Evolutionary conservation across 768 basidiomycete species (phyloP).

Genomic region (Hygrophorus pudorinus): DNA sequence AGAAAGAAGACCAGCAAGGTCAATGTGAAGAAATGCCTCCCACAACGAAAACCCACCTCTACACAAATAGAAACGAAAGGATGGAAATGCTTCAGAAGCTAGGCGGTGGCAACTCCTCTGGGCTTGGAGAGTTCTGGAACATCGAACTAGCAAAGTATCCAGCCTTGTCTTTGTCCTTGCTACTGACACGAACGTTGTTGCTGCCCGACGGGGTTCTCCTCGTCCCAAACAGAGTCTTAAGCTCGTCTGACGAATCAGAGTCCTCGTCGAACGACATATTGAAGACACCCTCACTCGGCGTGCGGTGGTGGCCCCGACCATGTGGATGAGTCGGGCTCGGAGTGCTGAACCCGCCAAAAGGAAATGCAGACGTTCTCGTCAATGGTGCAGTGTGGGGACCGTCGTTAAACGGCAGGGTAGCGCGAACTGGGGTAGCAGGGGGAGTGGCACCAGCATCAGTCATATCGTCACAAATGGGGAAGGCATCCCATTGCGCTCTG

Average conservation of each 20-base stretch:
- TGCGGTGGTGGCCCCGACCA: slow-evolving; percentile 34
- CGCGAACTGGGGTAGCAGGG: slow-evolving; percentile 47
- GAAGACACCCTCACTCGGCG: slow-evolving; percentile 69
- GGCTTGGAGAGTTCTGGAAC: slow-evolving; percentile 83
- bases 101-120: slow-evolving; percentile 56
- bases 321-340: slow-evolving; percentile 6
- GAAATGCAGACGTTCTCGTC: slow-evolving; percentile 23
- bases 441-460: slow-evolving; percentile 35
- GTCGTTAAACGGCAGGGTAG: slow-evolving; percentile 21
- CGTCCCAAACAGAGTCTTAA: slow-evolving; percentile 5
- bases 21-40: neutral
- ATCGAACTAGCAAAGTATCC: slow-evolving; percentile 70
- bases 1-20: neutral
- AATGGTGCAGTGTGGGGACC: slow-evolving; percentile 47
- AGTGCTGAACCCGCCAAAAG: slow-evolving; percentile 23
- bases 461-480: slow-evolving; percentile 69
- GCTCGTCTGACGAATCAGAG: slow-evolving; percentile 16
- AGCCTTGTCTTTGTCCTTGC: slow-evolving; percentile 6
- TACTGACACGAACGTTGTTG: neutral
- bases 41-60: slow-evolving; percentile 2
- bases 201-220: neutral
- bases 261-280: slow-evolving; percentile 68
- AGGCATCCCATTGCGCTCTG: slow-evolving; percentile 20
- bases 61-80: slow-evolving; percentile 2
- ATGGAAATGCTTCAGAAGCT: slow-evolving; percentile 4